Percentiles rank a stretch among this genome's conserved stretches.
Conservation (phyloP, 2,329 filamentous ascomycete genomes). For the Tympanopsis confertula region DNA sequence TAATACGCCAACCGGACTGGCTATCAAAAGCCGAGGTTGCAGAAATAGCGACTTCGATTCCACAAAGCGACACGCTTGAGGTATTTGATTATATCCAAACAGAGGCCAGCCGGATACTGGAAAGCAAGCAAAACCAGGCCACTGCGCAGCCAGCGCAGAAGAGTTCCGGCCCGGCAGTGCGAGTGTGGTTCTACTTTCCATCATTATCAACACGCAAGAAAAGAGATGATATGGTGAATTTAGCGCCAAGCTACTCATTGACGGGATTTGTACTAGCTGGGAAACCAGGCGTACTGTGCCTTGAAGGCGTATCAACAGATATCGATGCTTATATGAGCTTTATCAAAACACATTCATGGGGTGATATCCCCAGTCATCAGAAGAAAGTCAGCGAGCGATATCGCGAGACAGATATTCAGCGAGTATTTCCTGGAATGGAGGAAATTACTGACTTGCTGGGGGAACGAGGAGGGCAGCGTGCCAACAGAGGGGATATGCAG, state of each 20-base stretch:
- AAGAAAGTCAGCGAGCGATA: constrained; percentile 49
- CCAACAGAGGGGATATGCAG: constrained; percentile 39
- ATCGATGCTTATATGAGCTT: constrained; percentile 50
- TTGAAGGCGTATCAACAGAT: constrained; percentile 31
- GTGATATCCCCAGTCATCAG: constrained; percentile 47
- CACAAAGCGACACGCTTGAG: constrained; percentile 28
- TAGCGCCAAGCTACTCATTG: constrained; percentile 36
- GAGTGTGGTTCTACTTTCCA: constrained; percentile 54
- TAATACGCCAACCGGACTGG: constrained; percentile 36
- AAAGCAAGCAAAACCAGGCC: constrained; percentile 6
- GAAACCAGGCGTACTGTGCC: constrained; percentile 42
- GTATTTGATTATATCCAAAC: constrained; percentile 31
- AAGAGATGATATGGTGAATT: constrained; percentile 40
- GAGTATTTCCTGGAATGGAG: constrained; percentile 41
- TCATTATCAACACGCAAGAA: constrained; percentile 48
- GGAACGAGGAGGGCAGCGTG: constrained; percentile 32
- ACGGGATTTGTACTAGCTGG: constrained; percentile 49
- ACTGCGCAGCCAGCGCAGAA: not conserved
- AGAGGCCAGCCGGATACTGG: constrained; percentile 16
- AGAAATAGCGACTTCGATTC: constrained; percentile 23
- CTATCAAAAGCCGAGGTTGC: constrained; percentile 34
- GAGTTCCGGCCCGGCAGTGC: constrained; percentile 20
- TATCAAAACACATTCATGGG: constrained; percentile 53
- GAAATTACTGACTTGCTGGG: constrained; percentile 40
- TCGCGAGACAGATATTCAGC: constrained; percentile 23